Evolutionary conservation across 192 early-diverging fungal species (phyloP).

Genomic region (Backusella luteola): DNA sequence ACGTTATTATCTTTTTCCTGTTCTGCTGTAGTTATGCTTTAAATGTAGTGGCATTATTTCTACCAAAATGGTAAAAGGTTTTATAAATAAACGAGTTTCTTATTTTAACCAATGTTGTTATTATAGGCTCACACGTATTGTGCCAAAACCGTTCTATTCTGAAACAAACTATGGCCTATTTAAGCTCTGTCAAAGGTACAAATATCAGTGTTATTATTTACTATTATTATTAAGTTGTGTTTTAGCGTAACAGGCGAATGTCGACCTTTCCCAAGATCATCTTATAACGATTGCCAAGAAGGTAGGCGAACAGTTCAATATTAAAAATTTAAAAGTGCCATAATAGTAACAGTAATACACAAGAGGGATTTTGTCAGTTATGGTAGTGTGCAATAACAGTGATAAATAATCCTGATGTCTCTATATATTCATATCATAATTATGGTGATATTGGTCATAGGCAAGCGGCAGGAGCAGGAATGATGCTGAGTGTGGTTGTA

Average conservation of each 20-base stretch:
- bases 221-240: neutral
- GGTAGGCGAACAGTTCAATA: neutral
- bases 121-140: constrained; percentile 20
- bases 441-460: neutral
- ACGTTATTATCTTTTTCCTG: constrained; percentile 26
- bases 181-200: constrained; percentile 26
- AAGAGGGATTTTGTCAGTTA: constrained; percentile 26
- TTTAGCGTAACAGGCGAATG: constrained; percentile 26
- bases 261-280: constrained; percentile 26
- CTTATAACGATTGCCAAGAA: constrained; percentile 18
- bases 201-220: neutral
- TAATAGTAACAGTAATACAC: neutral
- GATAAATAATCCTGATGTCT: neutral
- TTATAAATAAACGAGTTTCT: neutral
- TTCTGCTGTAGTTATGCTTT: constrained; percentile 24
- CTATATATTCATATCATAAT: neutral
- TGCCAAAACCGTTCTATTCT: constrained; percentile 26
- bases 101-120: neutral
- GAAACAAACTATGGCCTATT: constrained; percentile 28
- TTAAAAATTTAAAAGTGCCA: neutral
- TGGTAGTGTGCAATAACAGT: neutral
- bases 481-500: constrained; percentile 24
- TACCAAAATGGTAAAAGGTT: constrained; percentile 20
- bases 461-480: constrained; percentile 22
- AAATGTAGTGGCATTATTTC: constrained; percentile 22